Evolutionary conservation across 495 filamentous ascomycete genomes (phyloP), one percentile per base, ranked within the genome.

Genomic region (Parathielavia appendiculata): DNA sequence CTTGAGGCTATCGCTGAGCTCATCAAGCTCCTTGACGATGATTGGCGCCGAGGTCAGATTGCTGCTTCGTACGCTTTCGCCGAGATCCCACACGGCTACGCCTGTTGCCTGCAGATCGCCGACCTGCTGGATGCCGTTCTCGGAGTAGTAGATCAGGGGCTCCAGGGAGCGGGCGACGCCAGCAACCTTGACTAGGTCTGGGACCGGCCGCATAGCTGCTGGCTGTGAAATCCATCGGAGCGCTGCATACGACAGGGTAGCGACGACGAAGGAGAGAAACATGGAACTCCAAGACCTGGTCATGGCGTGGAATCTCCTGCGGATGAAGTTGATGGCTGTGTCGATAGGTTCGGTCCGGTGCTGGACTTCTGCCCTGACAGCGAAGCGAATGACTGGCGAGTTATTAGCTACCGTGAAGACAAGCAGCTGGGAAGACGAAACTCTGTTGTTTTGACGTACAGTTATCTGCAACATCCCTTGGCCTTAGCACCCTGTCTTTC

Each of bases 41-140:
- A 88, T 83, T 4, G 89, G 86, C 17, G 88, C 88, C 41, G 86
- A 89, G 14, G 88, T 91, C 86, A 96, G 89, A 64, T 95, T 93
- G 41, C 90, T 88, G n/a, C 79, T 81, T 36, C 91, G 84, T 52
- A 96, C 85, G 49, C 84, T 91, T 73, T 96, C 91, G 45, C 88
- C 87, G 6, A 96, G 78, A 70, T 96, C 91, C 88, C 90, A 93
- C 19, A 96, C 91, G 0, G 91, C 91, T 7, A 95, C 85, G 36
- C 90, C 87, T 0, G 90, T 93, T 44, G 93, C 90, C 68, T 95
- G 90, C 13, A 96, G 76, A 39, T 91, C 88, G 36, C 84, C 84
- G 20, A 95, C 88, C 67, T 95, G 90, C 57, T 86, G 82, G 30
- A 88, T 83, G 14, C 89, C 90, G 68, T 91, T 87, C 62, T 96